Base-by-base conservation (phyloP, 495 filamentous ascomycete genomes). In the Lasiosphaeria hispida region DNA sequence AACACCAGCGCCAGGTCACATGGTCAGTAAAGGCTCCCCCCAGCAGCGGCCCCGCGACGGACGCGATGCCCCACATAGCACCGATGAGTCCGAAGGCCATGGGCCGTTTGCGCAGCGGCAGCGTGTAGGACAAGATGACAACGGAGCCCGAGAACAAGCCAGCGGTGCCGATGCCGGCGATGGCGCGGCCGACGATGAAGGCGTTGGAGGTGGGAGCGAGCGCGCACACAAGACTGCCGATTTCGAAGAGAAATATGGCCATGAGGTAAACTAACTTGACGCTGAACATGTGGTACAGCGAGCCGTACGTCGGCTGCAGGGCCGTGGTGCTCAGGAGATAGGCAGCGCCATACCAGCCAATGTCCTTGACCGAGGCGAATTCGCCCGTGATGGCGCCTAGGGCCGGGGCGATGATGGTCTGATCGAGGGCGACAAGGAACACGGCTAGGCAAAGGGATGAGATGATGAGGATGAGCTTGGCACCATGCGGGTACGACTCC, bases 21-120 rank as follows among this genome's bases (percentile, higher is more conserved):
- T 69, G 55, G 35, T 75, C 67, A 13, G 78, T 80, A 45, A 82
- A 80, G 0, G 70, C 77, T 15, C 80, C 80, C 0, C 79, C 79
- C 11, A 82, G 59, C n/a, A 77, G 40, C 17, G 70, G 73, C 0
- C 72, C 74, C 0, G 68, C 69, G 17, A 77, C 72, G 13, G 65
- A 69, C 0, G 91, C 88, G 58, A 96, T 81, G 3, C 90, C 91
- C 74, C 86, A 96, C 84, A 94, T 93, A 45, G 79, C 85, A 7
- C 88, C 88, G 55, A 96, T 81, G n/a, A 92, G 61, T 4, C 90
- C 88, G 44, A 87, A 89, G 54, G 85, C 91, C 34, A 85, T 76
- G 0, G 91, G 89, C 33, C 91, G 75, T 56, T 86, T 80, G 6
- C 75, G 70, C 5, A 95, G 72, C 0, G 91, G 89, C 10, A 94